Conservation (phyloP, 495 filamentous ascomycete genomes). For the Thermochaetoides thermophila region DNA sequence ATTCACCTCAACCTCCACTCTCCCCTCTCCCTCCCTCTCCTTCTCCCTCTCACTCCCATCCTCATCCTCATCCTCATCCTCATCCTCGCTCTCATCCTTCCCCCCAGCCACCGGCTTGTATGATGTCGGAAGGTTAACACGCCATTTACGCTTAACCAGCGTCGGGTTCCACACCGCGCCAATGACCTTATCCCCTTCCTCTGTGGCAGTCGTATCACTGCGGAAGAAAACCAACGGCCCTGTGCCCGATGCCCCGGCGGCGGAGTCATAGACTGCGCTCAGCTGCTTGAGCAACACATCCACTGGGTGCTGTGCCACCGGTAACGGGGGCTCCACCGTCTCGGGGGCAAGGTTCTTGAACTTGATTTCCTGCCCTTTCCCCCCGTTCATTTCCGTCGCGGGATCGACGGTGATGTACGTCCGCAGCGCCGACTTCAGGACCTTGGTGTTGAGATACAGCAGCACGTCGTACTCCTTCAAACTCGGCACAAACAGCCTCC, state of each 20-base stretch:
- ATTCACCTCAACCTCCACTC: constrained; percentile 46
- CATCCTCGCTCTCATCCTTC: constrained; percentile 1
- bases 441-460: constrained; percentile 48
- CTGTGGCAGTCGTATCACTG: constrained; percentile 25
- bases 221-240: constrained; percentile 62
- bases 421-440: constrained; percentile 14
- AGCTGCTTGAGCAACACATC: constrained; percentile 44
- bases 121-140: constrained; percentile 51
- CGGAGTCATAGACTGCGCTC: constrained; percentile 39
- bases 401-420: constrained; percentile 14
- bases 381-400: too few species aligned
- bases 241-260: too few species aligned
- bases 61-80: constrained; percentile 2
- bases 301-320: constrained; percentile 34
- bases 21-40: constrained; percentile 14
- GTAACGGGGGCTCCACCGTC: constrained; percentile 20
- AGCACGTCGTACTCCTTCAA: constrained; percentile 74
- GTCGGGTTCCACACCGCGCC: constrained; percentile 74
- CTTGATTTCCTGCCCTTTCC: too few species aligned
- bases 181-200: constrained; percentile 36
- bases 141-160: constrained; percentile 41
- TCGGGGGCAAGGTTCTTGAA: constrained; percentile 61
- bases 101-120: constrained; percentile 36
- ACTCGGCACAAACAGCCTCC: constrained; percentile 51
- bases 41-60: constrained; percentile 5